Evolutionary conservation across 129 eudicot species (phyloP), one percentile per base, ranked within the genome.

Genomic region (Smallanthus sonchifolius): DNA sequence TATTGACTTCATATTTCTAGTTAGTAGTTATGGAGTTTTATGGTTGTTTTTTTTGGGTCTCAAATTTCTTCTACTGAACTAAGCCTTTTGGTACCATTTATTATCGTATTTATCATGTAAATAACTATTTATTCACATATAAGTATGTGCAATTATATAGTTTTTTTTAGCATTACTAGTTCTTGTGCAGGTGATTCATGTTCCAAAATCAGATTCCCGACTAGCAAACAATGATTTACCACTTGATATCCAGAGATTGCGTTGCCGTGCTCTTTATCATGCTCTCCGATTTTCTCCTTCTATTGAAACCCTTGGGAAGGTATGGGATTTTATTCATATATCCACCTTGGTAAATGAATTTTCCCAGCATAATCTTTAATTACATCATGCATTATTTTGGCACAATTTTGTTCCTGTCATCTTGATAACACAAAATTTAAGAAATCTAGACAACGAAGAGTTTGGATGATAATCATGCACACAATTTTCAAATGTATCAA

Each of bases 211-310:
- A 69, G 98, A 93, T 84, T 90, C 98, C 64, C 85, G 98, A 62
- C 84, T 93, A 79, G 92, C 96, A 60, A 93, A 93, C 81, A 93
- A 93, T 86, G 97, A 88, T 77, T 86, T 93, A 40, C 98, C 97
- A 63, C 82, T 93, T 63, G 98, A 93, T 85, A 86, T 90, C 67
- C 98, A 93, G 86, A 79, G 98, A 83, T 80, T 93, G 68, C 83
- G 96, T 70, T 93, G 98, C 45, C 96, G 98, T 82, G 88, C 98
- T 57, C 83, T 93, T 64, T 93, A 90, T 83, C 85, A 84, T 45
- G 89, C 92, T 75, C 92, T 93, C 49, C 86, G 84, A 24, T 93
- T 93, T 84, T 80, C 96, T 69, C 87, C 95, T 75, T 69, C 96
- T 74, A 90, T 93, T 39, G 96, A 93, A 79, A 83, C 65, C 73